Percentiles rank a stretch among this genome's conserved stretches.
Conservation (phyloP, 2,329 filamentous ascomycete genomes). For the Cladosporium sp. region DNA sequence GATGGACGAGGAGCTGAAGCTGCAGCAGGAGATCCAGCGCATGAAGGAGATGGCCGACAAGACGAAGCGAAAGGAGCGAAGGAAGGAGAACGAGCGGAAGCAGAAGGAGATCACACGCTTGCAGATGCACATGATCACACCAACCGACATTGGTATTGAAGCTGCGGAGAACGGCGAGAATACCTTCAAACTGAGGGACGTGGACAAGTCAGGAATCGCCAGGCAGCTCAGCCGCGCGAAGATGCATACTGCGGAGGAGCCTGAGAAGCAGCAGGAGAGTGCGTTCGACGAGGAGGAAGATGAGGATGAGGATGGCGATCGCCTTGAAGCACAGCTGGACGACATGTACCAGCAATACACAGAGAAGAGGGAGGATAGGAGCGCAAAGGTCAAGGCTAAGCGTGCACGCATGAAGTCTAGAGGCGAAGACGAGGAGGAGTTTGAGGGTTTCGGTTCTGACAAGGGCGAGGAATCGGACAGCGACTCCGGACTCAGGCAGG, state of each 20-base stretch:
- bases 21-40: constrained; percentile 79
- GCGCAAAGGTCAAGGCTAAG: constrained; percentile 87
- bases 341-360: constrained; percentile 80
- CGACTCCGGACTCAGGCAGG: constrained; percentile 42
- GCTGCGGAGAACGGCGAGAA: constrained; percentile 60
- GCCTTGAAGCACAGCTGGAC: constrained; percentile 78
- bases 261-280: constrained; percentile 34
- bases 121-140: constrained; percentile 95
- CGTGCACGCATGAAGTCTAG: constrained; percentile 64
- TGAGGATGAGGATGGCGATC: constrained; percentile 68
- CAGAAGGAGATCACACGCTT: constrained; percentile 91
- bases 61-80: constrained; percentile 74
- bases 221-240: constrained; percentile 65
- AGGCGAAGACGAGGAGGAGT: constrained; percentile 65
- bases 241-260: constrained; percentile 63
- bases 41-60: constrained; percentile 72
- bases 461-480: constrained; percentile 52
- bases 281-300: constrained; percentile 50
- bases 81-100: constrained; percentile 88
- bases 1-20: constrained; percentile 91
- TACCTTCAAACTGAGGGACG: constrained; percentile 78
- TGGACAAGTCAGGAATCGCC: constrained; percentile 69
- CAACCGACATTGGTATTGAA: constrained; percentile 87
- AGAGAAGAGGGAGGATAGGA: constrained; percentile 68
- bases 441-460: constrained; percentile 73